Base-by-base conservation (phyloP, 2,329 filamentous ascomycete genomes). In the Alternaria atra region DNA sequence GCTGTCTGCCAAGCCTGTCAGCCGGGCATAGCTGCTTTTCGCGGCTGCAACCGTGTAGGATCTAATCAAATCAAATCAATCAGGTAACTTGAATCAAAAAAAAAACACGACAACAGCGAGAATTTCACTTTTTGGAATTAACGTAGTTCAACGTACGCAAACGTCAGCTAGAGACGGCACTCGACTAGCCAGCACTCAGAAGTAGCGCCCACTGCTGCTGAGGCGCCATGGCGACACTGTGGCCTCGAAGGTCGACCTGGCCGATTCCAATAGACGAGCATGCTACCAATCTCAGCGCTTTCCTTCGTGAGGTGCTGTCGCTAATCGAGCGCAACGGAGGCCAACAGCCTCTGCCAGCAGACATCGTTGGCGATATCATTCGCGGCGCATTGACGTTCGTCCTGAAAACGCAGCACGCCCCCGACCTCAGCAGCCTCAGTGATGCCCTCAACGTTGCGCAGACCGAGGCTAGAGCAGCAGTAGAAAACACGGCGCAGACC, bases 321-420 rank as follows among this genome's bases (percentile, higher is more conserved):
- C 17, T 37, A 8, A 37, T 37, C 15, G 15, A 37, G 35, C 35
- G 35, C 35, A 37, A 37, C 35, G 15, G 35, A 37, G 35, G 35
- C 35, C 15, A 37, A 29, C 47, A 69, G 61, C 42, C 60, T 44
- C 25, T 66, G 52, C 63, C 58, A 17, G 65, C 58, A 63, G 63
- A 68, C 43, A 23, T 64, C 27, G 40, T 54, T 34, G 40, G 50
- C 15, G 47, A 61, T 35, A 58, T 62, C 32, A 54, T 63, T 43
- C 51, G 52, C 53, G 46, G 65, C 58, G 57, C 54, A 25, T 40
- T 68, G 40, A 68, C 56, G 17, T 66, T 67, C 23, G 54, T 66
- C 40, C 54, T 66, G 30, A 69, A 71, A 55, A 51, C 57, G 39
- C 59, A 66, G 56, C 59, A 66, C 55, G 50, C 65, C 47, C 63